Percentiles rank a stretch among this genome's conserved stretches.
phyloP scores from a whole-genome alignment of 306 rosid species.

The Inga laurina region DNA sequence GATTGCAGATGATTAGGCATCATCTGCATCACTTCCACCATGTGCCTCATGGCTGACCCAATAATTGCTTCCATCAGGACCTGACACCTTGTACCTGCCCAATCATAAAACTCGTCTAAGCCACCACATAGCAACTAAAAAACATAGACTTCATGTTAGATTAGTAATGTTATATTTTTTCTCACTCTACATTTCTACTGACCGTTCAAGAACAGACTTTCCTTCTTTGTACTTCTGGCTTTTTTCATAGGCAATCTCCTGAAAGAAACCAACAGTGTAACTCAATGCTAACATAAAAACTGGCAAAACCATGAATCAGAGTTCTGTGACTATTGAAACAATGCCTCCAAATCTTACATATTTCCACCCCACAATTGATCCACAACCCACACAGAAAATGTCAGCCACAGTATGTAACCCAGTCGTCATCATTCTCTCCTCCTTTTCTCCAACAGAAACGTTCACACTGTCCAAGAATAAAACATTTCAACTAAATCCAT shows the following conservation, averaged over 20 bases:
- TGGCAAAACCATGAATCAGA: conserved; percentile 13
- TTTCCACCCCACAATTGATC: conserved; percentile 96
- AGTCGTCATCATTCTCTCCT: conserved; percentile 80
- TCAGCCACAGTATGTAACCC: conserved; percentile 95
- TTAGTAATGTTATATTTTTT: conserved; percentile 20
- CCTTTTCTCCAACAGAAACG: conserved; percentile 65
- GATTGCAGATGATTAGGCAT: conserved; percentile 49
- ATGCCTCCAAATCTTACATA: conserved; percentile 68
- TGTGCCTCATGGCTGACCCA: conserved; percentile 81
- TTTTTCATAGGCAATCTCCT: conserved; percentile 75
- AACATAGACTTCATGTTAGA: conserved; percentile 23
- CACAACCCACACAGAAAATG: conserved; percentile 97
- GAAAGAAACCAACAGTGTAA: conserved; percentile 50
- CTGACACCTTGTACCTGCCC: conserved; percentile 74
- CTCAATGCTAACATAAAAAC: conserved; percentile 29
- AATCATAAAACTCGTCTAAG: conserved; percentile 39
- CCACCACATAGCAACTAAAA: neutral
- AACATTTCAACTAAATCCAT: conserved; percentile 12
- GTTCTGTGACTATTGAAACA: conserved; percentile 14
- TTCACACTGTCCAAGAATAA: conserved; percentile 66
- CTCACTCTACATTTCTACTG: conserved; percentile 41
- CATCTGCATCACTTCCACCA: conserved; percentile 95
- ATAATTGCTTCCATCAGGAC: conserved; percentile 85
- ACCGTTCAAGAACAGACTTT: conserved; percentile 81
- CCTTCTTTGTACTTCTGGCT: conserved; percentile 79